Evolutionary conservation across 805 yeast species (phyloP), one percentile per base, ranked within the genome.

Genomic region (Hanseniaspora occidentalis): DNA sequence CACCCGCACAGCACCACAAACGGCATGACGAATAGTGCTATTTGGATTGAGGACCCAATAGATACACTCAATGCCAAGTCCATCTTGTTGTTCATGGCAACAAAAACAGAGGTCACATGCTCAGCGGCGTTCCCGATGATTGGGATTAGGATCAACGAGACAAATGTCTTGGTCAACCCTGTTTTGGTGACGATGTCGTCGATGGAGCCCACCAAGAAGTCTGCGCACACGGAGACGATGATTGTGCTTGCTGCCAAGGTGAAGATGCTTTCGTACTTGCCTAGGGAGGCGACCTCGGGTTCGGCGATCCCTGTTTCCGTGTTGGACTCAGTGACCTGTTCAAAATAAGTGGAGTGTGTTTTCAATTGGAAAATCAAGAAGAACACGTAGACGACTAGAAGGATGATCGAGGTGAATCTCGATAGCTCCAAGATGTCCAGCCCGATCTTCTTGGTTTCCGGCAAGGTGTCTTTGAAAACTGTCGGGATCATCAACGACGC

Each of bases 51-150:
- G 1, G 95, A 83, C 17, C 98, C 98, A 45, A 92, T 79, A 2
- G 98, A 97, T 36, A 92, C 97, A 43, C 96, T 95, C 50, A 92
- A 73, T 11, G 98, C 96, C 44, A 92, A 71, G 59, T 92, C 97
- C 96, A 92, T 92, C 64, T 92, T 92, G 62, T 92, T 84, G 64
- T 86, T 86, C 71, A 78, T 75, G 18, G 98, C 97, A 37, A 92
- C 97, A 46, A 85, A 73, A 27, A 92, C 81, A 3, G 97, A 95
- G 16, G 98, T 92, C 39, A 85, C 97, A 61, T 92, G 98, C 61
- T 92, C 98, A 10, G 97, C 97, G 2, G 98, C 98, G 54, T 92
- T 92, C 42, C 97, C 98, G 21, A 92, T 97, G 47, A 92, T 89
- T 31, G 98, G 98, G 46, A 92, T 80, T 36, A 92, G 76, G 50